Conservation (phyloP, 768 basidiomycete genomes). For the Tubosaeta sp. region DNA sequence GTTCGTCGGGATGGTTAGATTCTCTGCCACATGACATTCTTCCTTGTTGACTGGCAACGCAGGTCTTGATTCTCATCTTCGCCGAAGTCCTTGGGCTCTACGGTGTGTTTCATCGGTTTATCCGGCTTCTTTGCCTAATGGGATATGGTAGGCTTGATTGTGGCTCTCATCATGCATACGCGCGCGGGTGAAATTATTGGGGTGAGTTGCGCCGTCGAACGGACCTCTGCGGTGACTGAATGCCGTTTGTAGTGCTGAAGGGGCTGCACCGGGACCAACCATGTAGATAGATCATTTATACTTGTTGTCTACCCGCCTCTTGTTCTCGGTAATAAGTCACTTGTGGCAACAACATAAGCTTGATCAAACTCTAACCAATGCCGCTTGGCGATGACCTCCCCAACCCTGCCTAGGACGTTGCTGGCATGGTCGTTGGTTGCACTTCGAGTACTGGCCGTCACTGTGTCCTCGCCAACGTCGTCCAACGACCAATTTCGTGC, state of each 20-base stretch:
- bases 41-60: conserved; percentile 1
- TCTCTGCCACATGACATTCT: not conserved
- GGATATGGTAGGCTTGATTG: conserved; percentile 62
- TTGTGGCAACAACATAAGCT: conserved; percentile 8
- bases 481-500: conserved; percentile 59
- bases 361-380: not conserved
- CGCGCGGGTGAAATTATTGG: conserved; percentile 36
- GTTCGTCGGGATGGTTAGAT: conserved; percentile 86
- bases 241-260: conserved; percentile 22
- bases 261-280: not conserved
- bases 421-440: conserved; percentile 33
- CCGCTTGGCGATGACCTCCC: conserved; percentile 8
- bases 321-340: conserved; percentile 7
- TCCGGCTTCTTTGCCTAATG: not conserved
- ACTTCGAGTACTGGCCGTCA: conserved; percentile 26
- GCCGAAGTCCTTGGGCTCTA: conserved; percentile 93
- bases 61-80: conserved; percentile 98
- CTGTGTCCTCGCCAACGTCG: conserved; percentile 31
- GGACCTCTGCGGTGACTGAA: not conserved
- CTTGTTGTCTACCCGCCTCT: conserved; percentile 7
- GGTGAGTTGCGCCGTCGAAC: conserved; percentile 6
- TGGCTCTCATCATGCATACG: conserved; percentile 95
- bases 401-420: conserved; percentile 14
- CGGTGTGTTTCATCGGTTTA: conserved; percentile 39
- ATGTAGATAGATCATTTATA: conserved; percentile 12